phyloP scores from a whole-genome alignment of 106 monocot genomes.

The Platanthera zijinensis region DNA sequence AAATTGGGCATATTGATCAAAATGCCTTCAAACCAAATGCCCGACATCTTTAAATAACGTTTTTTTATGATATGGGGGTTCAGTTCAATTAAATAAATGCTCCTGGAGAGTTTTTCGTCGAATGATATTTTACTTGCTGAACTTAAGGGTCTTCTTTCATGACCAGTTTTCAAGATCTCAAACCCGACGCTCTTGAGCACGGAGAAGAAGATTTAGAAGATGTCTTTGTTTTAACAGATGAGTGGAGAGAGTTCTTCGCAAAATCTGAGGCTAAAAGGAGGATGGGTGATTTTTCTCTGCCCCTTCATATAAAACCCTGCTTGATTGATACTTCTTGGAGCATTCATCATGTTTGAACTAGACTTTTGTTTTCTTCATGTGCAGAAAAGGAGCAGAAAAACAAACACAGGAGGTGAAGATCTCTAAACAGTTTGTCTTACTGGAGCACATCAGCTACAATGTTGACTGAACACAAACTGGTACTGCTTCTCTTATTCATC shows the following conservation, averaged over 20 bases:
- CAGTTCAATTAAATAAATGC: too few species aligned
- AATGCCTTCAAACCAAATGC: too few species aligned
- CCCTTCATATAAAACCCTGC: neutral
- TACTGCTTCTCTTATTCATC: too few species aligned
- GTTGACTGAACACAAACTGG: neutral
- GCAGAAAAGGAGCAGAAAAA: slow-evolving; percentile 3
- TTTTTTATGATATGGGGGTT: too few species aligned
- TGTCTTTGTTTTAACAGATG: slow-evolving; percentile 55
- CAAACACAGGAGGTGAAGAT: neutral
- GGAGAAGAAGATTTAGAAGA: slow-evolving; percentile 34
- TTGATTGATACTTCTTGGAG: neutral
- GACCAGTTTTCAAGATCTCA: neutral
- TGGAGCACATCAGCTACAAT: neutral
- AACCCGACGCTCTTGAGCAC: slow-evolving; percentile 11
- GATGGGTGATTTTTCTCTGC: slow-evolving; percentile 15
- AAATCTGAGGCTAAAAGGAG: slow-evolving; percentile 60
- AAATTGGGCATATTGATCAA: too few species aligned
- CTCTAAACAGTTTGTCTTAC: neutral
- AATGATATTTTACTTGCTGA: neutral
- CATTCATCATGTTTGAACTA: neutral
- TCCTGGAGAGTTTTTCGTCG: neutral
- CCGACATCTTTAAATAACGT: too few species aligned
- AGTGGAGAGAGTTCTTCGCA: slow-evolving; percentile 66
- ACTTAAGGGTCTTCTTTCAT: neutral
- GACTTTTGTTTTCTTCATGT: neutral